These are phyloP conservation scores for Umbelopsis isabellina DNA, from an alignment of 192 early-diverging fungal species.

Conservation along the genomic window DNA sequence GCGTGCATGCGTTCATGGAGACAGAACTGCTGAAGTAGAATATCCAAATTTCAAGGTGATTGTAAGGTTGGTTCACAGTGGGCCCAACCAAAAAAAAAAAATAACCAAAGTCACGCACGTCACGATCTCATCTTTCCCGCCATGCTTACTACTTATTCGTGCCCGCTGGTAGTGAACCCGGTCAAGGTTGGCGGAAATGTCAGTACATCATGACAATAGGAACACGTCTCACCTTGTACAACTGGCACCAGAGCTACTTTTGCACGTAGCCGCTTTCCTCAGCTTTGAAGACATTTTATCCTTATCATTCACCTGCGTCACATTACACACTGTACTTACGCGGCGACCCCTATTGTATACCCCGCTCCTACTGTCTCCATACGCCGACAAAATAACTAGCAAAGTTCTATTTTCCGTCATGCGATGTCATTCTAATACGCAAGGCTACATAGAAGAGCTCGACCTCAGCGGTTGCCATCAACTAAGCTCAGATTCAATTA, in stretches of 20 bases:
- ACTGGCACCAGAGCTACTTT: constrained; percentile 28
- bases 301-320: constrained; percentile 18
- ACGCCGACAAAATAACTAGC: constrained; percentile 19
- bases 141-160: no score
- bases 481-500: constrained; percentile 11
- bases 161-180: no score
- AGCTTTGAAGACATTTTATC: constrained; percentile 28
- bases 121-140: no score
- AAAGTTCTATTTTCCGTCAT: constrained; percentile 20
- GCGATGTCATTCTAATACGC: constrained; percentile 1
- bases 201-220: not conserved
- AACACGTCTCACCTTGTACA: not conserved
- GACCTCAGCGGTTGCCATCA: constrained; percentile 25
- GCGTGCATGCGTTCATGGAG: no score
- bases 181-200: not conserved
- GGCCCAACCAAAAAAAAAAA: no score
- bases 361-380: constrained; percentile 31
- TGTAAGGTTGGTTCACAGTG: no score
- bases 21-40: no score
- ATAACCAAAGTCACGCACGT: no score
- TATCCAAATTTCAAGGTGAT: no score
- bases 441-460: constrained; percentile 4
- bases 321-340: constrained; percentile 22
- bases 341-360: constrained; percentile 23
- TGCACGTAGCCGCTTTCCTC: constrained; percentile 25